Conservation (phyloP, 495 filamentous ascomycete genomes). For the Hypoxylon perforatum region DNA sequence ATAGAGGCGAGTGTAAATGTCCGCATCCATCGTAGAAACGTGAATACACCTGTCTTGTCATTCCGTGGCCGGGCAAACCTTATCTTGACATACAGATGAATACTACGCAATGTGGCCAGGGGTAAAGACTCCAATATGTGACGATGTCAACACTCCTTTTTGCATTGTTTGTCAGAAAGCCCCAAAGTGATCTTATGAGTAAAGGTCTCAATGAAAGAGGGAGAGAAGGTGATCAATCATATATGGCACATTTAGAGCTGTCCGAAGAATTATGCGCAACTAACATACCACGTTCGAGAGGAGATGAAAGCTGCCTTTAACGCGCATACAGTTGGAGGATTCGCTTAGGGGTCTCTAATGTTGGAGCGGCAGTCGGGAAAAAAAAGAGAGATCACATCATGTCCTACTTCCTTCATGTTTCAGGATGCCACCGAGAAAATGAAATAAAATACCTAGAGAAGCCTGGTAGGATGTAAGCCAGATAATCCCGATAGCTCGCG, state of each 20-base stretch:
- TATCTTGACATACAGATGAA: slow-evolving; percentile 19
- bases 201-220: background rate
- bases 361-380: background rate
- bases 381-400: slow-evolving; percentile 21
- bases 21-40: background rate
- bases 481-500: slow-evolving; percentile 4
- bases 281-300: background rate
- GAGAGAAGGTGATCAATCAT: slow-evolving; percentile 19
- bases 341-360: background rate
- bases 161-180: background rate
- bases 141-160: background rate
- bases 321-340: slow-evolving; percentile 11
- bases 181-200: no score
- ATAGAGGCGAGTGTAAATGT: background rate
- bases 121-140: background rate
- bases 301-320: background rate
- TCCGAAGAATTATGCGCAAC: slow-evolving; percentile 8
- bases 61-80: slow-evolving; percentile 16
- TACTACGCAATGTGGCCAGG: background rate
- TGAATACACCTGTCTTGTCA: background rate
- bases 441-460: background rate
- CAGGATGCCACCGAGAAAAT: slow-evolving; percentile 7
- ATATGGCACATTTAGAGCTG: slow-evolving; percentile 16
- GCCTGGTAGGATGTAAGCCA: slow-evolving; percentile 1
- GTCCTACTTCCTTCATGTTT: slow-evolving; percentile 27